Evolutionary conservation across 2,329 filamentous ascomycete species (phyloP), one percentile per base, ranked within the genome.

Genomic region (Trichoderma polysporum): DNA sequence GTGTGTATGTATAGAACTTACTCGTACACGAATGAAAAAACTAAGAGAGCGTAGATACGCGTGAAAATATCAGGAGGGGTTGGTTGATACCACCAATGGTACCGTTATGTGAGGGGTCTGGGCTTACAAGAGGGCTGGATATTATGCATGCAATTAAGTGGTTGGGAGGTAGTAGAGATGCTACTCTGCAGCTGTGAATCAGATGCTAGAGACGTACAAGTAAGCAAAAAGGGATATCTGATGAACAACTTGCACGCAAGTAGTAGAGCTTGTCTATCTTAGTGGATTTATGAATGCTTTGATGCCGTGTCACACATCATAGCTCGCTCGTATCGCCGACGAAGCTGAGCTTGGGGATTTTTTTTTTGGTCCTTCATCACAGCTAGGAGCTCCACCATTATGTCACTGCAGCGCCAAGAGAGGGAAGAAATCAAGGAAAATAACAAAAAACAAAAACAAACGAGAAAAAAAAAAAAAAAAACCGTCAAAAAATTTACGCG

Each of bases 361-460:
- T 35, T 12, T 27, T 54, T 35, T 33, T n/a, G n/a, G n/a, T 50
- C 25, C 59, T 49, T 53, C 60, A 63, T 27, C 39, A 47, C 35
- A 27, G 61, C 61, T n/a, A 47, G 10, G n/a, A 54, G 45, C 54
- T 41, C 58, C 53, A 53, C 52, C 58, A 67, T 57, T 60, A 67
- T 67, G 66, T 67, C 58, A 62, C 52, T 37, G 53, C 58, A 33
- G 58, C 39, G 66, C 58, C 66, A 62, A 67, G 58, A 62, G 39
- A 31, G 31, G 56, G 25, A 66, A 47, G 19, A 54, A 37, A 17
- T 15, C 27, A 47, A 47, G 60, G 60, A 25, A 13, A 62, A 1
- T 4, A 27, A 15, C n/a, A 31, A 35, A 22, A 15, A 52, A 29
- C 45, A 45, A 45, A 19, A 56, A 6, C 22, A 27, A 54, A 31